Percentiles rank a stretch among this genome's conserved stretches.
Evolutionary conservation across 768 basidiomycete species (phyloP).

Genomic region (Russula olivacea): DNA sequence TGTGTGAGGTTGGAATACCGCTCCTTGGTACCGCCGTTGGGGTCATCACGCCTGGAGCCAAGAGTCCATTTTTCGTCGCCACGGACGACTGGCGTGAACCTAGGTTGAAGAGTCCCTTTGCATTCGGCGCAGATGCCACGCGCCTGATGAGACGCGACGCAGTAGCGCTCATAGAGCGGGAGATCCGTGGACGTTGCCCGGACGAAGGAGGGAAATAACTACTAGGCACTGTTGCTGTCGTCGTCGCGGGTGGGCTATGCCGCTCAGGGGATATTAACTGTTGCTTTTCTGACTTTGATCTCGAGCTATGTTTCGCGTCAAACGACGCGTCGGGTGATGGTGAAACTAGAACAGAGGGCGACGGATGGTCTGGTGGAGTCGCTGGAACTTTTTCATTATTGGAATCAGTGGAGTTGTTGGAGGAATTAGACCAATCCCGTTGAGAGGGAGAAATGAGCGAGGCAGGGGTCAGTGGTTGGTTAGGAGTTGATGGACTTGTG

Average conservation of each 20-base stretch:
- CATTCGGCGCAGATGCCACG: slow-evolving; percentile 94
- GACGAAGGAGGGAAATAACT: slow-evolving; percentile 40
- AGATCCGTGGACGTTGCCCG: slow-evolving; percentile 45
- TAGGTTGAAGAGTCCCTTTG: slow-evolving; percentile 79
- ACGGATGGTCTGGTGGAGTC: slow-evolving; percentile 21
- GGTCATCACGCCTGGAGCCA: slow-evolving; percentile 61
- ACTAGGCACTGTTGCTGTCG: slow-evolving; percentile 39
- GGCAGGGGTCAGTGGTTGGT: slow-evolving; percentile 47
- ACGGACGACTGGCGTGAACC: slow-evolving; percentile 45
- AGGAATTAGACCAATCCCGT: slow-evolving; percentile 74
- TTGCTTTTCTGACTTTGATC: slow-evolving; percentile 33
- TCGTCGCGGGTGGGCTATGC: slow-evolving; percentile 40
- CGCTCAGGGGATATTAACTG: slow-evolving; percentile 27
- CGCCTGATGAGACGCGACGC: slow-evolving; percentile 89
- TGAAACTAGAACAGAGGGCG: slow-evolving; percentile 28
- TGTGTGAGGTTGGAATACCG: slow-evolving; percentile 42
- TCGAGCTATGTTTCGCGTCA: slow-evolving; percentile 23
- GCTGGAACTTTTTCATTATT: slow-evolving; percentile 35
- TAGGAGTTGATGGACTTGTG: slow-evolving; percentile 39
- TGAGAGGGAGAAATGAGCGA: slow-evolving; percentile 51
- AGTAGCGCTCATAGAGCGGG: slow-evolving; percentile 62
- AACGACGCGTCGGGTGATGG: slow-evolving; percentile 22
- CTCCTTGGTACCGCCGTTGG: slow-evolving; percentile 50
- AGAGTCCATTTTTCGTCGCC: slow-evolving; percentile 69
- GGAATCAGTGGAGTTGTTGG: slow-evolving; percentile 70